Conservation (phyloP, 805 yeast species). For the Sugiyamaella boreocaroliniensis region DNA sequence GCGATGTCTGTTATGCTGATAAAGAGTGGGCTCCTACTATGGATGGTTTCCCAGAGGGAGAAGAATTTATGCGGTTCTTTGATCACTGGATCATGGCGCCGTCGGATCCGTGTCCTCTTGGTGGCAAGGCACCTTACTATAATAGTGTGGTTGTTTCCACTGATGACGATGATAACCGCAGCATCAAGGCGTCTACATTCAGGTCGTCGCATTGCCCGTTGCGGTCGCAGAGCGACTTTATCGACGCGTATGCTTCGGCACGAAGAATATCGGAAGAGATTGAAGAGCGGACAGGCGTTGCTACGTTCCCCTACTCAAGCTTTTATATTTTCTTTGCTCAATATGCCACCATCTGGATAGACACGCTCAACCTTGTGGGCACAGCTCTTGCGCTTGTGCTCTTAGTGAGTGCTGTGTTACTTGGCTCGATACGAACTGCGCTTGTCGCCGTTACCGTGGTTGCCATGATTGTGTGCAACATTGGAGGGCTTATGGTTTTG, state of each 20-base stretch:
- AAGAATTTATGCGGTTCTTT: constrained; percentile 65
- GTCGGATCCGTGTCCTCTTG: constrained; percentile 88
- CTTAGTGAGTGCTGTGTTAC: constrained; percentile 44
- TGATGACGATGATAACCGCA: constrained; percentile 31
- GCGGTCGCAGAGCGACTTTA: constrained; percentile 77
- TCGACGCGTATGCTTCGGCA: constrained; percentile 68
- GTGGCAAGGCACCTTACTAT: constrained; percentile 90
- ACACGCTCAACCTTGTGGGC: constrained; percentile 49
- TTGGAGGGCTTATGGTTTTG: constrained; percentile 73
- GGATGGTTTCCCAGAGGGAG: constrained; percentile 77
- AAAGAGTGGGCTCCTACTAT: constrained; percentile 63
- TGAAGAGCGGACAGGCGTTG: constrained; percentile 35
- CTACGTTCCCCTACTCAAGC: constrained; percentile 84
- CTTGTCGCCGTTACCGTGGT: constrained; percentile 52
- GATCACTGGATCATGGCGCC: constrained; percentile 76
- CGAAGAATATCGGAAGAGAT: constrained; percentile 55
- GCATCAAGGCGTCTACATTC: constrained; percentile 57
- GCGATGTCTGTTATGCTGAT: constrained; percentile 64
- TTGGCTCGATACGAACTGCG: constrained; percentile 65
- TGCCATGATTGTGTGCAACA: constrained; percentile 55
- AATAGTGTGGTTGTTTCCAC: constrained; percentile 41
- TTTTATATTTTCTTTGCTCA: constrained; percentile 92
- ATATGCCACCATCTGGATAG: constrained; percentile 56
- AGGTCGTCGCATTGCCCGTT: constrained; percentile 75
- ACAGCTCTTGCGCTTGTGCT: constrained; percentile 48